Base-by-base conservation (phyloP, 1,139 yeast species). In the Pneumocystis sp. region DNA sequence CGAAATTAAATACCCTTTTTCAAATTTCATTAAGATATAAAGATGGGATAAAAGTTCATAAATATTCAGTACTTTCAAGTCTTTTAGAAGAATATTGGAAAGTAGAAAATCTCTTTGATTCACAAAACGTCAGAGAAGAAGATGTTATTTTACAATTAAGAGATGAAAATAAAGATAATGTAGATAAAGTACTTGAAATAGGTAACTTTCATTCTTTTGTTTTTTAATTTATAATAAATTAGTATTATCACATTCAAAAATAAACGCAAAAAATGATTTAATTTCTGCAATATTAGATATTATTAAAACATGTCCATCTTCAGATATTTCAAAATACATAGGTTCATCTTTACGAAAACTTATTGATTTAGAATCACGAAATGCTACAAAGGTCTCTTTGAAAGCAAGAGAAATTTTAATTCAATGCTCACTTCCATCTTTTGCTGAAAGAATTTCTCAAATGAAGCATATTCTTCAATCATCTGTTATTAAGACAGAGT, bases 391-490 rank as follows among this genome's bases (percentile, higher is more conserved):
- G 80, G 97, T 93, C 65, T 89, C 96, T n/a, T 81, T 93, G 74
- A 90, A 89, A 76, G 97, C 97, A 0, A 85, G 97, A 76, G 99
- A 95, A 78, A 87, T 93, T 69, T 83, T 93, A 73, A 93, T 93
- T 72, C 96, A 91, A 80, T 91, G 97, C 75, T 89, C 97, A 59
- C 81, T 93, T 77, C 98, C 99, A 62, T 90, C 97, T 5, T 86
- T 90, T 70, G 86, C 88, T 76, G 98, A 93, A 79, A 86, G 98
- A 79, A 87, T 96, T 35, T 97, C 91, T 74, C 98, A 95, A 79
- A 83, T 93, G 74, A 97, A 93, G 78, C 97, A 91, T 76, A 93
- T 93, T 72, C 83, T 93, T 76, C 85, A 91, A 76, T 85, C 96
- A 21, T 85, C 97, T 61, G 97, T 93, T 63, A 89, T 91, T 71